These are phyloP conservation scores for Suillus hirtellus DNA, from an alignment of 768 basidiomycete species.

Conservation along the genomic window DNA sequence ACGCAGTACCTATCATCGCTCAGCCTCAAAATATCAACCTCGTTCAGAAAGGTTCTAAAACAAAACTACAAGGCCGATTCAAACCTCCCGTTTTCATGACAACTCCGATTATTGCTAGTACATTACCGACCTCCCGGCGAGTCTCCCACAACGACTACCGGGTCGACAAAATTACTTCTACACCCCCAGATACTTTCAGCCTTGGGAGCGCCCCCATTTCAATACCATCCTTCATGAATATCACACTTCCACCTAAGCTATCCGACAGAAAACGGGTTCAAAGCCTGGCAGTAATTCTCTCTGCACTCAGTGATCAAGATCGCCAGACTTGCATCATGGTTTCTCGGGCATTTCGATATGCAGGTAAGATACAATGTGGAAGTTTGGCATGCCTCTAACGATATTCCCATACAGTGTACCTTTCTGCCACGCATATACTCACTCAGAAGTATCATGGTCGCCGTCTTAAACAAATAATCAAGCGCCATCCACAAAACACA, in stretches of 20 bases:
- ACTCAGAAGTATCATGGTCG: constrained; percentile 46
- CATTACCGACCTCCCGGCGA: background rate
- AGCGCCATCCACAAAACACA: constrained; percentile 43
- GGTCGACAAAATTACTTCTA: background rate
- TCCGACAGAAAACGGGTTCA: constrained; percentile 57
- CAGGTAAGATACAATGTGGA: constrained; percentile 41
- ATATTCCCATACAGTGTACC: constrained; percentile 47
- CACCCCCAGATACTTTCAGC: background rate
- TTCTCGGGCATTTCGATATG: constrained; percentile 63
- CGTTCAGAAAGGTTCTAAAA: background rate
- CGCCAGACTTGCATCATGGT: constrained; percentile 49
- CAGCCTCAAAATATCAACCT: background rate
- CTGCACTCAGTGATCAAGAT: constrained; percentile 45
- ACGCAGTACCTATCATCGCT: background rate
- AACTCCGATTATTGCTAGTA: background rate
- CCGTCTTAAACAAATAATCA: constrained; percentile 43
- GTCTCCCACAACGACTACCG: background rate
- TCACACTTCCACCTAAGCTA: constrained; percentile 59
- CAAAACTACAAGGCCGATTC: background rate
- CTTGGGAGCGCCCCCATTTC: background rate
- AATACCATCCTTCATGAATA: constrained; percentile 34
- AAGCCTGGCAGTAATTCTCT: constrained; percentile 54
- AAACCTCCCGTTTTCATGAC: background rate
- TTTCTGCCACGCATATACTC: constrained; percentile 58
- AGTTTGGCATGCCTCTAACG: constrained; percentile 5